These are phyloP conservation scores for Byssochlamys sp. DNA, from an alignment of 2,329 filamentous ascomycete species.

Conservation along the genomic window DNA sequence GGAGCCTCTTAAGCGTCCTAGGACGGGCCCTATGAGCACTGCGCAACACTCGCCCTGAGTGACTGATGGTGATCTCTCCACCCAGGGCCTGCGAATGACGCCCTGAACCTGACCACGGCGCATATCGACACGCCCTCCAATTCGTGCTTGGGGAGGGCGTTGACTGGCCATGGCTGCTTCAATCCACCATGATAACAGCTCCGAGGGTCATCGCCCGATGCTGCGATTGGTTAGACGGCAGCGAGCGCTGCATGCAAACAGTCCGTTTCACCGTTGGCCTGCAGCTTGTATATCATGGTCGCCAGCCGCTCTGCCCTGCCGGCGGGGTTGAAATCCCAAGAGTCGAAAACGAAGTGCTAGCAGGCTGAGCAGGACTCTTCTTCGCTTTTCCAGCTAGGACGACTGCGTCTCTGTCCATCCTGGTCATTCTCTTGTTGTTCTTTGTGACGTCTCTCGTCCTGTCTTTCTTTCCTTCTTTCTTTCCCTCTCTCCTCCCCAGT, in stretches of 20 bases:
- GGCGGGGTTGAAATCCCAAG: not conserved
- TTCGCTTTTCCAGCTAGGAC: not conserved
- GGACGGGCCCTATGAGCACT: not conserved
- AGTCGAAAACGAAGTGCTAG: not conserved
- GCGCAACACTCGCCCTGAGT: not conserved
- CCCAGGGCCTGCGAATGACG: not conserved
- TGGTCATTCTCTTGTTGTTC: not conserved
- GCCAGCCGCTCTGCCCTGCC: not conserved
- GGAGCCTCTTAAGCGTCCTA: not conserved
- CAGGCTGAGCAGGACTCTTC: not conserved
- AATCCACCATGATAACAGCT: not conserved
- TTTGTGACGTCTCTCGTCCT: not conserved
- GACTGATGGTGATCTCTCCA: not conserved
- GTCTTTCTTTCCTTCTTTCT: not conserved
- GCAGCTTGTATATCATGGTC: not conserved
- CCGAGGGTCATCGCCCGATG: not conserved
- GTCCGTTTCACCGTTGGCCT: not conserved
- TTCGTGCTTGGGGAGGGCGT: not conserved
- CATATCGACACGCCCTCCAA: not conserved
- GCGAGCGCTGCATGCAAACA: not conserved
- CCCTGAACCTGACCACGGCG: not conserved
- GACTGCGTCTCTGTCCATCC: not conserved
- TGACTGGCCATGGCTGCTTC: not conserved
- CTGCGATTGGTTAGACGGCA: not conserved
- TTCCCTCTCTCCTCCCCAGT: conserved; percentile 3